phyloP scores from a whole-genome alignment of 257 asterid genomes.

The Craterostigma plantagineum region DNA sequence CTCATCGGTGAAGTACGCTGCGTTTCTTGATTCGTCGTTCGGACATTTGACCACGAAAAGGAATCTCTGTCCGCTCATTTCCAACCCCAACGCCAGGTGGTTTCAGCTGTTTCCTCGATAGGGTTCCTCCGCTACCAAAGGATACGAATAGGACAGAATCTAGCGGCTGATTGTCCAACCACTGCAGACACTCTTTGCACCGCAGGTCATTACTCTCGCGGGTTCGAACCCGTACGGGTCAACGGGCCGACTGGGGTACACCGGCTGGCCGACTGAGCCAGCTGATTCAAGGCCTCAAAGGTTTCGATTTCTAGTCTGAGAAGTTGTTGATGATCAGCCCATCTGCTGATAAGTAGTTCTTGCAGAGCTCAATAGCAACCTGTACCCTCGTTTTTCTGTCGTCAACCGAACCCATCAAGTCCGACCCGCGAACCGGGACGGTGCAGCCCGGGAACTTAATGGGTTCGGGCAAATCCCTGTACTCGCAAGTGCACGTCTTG shows the following conservation, averaged over 20 bases:
- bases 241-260: slow-evolving; percentile 53
- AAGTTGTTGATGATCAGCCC: slow-evolving; percentile 14
- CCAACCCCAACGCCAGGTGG: slow-evolving; percentile 30
- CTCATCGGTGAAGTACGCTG: slow-evolving; percentile 9
- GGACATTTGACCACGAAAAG: slow-evolving; percentile 19
- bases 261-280: slow-evolving; percentile 9
- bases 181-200: slow-evolving; percentile 16
- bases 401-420: slow-evolving; percentile 20
- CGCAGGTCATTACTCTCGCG: too few relatives aligned
- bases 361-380: slow-evolving; percentile 11
- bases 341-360: slow-evolving; percentile 22
- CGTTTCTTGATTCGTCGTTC: slow-evolving; percentile 8
- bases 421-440: slow-evolving; percentile 19
- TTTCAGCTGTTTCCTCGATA: slow-evolving; percentile 18
- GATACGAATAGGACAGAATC: slow-evolving; percentile 41
- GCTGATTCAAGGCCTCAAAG: neutral
- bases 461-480: slow-evolving; percentile 18
- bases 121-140: slow-evolving; percentile 55
- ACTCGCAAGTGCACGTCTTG: slow-evolving; percentile 14
- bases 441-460: slow-evolving; percentile 27
- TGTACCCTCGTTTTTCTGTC: slow-evolving; percentile 20
- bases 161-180: slow-evolving; percentile 42
- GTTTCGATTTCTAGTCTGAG: neutral
- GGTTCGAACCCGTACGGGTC: slow-evolving; percentile 10
- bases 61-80: slow-evolving; percentile 24